phyloP scores from a whole-genome alignment of 169 alveolate species.

The Plasmodium gonderi region DNA sequence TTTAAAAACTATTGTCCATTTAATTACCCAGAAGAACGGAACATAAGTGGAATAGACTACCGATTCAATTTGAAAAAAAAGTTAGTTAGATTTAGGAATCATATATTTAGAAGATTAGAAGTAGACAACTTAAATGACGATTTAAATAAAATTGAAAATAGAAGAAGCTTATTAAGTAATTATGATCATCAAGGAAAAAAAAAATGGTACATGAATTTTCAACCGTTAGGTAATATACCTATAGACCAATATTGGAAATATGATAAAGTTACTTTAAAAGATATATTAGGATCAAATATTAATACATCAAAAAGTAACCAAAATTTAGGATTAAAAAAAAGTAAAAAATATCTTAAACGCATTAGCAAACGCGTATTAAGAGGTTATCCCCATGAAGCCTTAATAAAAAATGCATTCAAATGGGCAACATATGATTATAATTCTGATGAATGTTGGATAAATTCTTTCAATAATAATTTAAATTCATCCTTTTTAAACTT shows the following conservation, averaged over 20 bases:
- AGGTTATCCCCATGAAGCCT: slow-evolving; percentile 71
- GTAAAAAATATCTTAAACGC: slow-evolving; percentile 62
- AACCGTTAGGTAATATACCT: slow-evolving; percentile 50
- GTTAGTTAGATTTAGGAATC: slow-evolving; percentile 6
- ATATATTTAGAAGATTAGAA: slow-evolving; percentile 16
- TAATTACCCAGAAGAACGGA: slow-evolving; percentile 25
- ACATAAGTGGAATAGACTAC: slow-evolving; percentile 38
- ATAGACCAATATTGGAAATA: slow-evolving; percentile 74
- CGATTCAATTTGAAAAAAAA: slow-evolving; percentile 6
- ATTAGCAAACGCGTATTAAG: slow-evolving; percentile 29
- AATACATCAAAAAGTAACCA: not conserved
- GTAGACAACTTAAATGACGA: slow-evolving; percentile 34
- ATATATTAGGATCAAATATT: slow-evolving; percentile 42
- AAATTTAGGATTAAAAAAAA: slow-evolving; percentile 23
- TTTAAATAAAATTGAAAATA: slow-evolving; percentile 14
- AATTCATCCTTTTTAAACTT: slow-evolving; percentile 29
- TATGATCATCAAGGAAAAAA: slow-evolving; percentile 2
- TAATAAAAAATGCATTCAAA: slow-evolving; percentile 34
- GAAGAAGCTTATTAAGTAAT: slow-evolving; percentile 39
- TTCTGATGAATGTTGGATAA: slow-evolving; percentile 6
- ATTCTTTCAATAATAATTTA: slow-evolving; percentile 18
- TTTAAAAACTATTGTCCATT: slow-evolving; percentile 64
- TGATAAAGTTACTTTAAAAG: slow-evolving; percentile 68
- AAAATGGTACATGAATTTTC: slow-evolving; percentile 69
- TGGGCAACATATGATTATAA: slow-evolving; percentile 20